Conservation (phyloP, 2,329 filamentous ascomycete genomes). For the Fusarium paranaense region DNA sequence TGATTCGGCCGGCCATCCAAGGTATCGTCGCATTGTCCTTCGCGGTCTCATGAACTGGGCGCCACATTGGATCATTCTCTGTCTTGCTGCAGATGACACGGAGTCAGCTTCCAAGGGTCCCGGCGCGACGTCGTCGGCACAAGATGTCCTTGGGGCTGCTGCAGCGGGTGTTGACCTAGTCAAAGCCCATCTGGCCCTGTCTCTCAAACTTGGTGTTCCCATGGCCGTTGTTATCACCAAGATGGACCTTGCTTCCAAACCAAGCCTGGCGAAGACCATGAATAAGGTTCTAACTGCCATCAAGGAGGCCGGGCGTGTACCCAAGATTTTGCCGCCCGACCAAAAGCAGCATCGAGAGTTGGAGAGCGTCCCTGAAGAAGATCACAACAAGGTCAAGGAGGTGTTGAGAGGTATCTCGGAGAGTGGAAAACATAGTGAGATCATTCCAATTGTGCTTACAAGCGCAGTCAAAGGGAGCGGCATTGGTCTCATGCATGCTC, state of each 20-base stretch:
- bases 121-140: constrained; percentile 60
- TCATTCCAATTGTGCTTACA: constrained; percentile 88
- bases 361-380: constrained; percentile 65
- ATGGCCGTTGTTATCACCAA: constrained; percentile 90
- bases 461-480: constrained; percentile 88
- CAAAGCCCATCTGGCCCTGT: constrained; percentile 85
- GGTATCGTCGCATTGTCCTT: constrained; percentile 89
- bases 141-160: constrained; percentile 63
- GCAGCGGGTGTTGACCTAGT: constrained; percentile 76
- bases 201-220: constrained; percentile 81
- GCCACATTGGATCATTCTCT: constrained; percentile 92
- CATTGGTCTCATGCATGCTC: constrained; percentile 82
- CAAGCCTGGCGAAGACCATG: constrained; percentile 76
- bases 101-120: constrained; percentile 52
- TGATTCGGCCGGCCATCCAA: constrained; percentile 91
- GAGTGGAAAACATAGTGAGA: constrained; percentile 55
- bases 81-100: constrained; percentile 83
- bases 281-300: constrained; percentile 80
- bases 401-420: constrained; percentile 64
- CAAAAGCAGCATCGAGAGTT: constrained; percentile 63
- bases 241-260: constrained; percentile 83
- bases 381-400: constrained; percentile 68
- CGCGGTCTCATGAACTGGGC: constrained; percentile 95
- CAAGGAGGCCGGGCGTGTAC: constrained; percentile 79
- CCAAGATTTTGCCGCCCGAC: constrained; percentile 76